Conservation (phyloP, 306 rosid genomes). For the Parietaria judaica region DNA sequence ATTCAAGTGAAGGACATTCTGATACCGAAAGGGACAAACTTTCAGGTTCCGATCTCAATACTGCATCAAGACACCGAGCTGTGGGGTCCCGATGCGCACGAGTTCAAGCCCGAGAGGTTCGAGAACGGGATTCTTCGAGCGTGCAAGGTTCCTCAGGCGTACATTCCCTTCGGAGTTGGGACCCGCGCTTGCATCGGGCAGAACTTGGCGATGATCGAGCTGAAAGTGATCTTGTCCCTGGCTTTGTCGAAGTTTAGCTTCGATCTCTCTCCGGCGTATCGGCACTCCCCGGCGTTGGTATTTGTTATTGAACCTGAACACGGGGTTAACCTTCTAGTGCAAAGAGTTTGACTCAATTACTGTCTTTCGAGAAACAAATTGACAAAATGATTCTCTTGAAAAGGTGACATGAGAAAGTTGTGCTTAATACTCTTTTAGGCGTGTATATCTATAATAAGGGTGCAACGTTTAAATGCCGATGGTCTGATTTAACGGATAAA, state of each 20-base stretch:
- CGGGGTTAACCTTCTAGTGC: slow-evolving; percentile 18
- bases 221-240: slow-evolving; percentile 40
- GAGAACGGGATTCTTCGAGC: slow-evolving; percentile 43
- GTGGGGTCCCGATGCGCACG: slow-evolving; percentile 53
- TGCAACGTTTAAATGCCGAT: too few species aligned
- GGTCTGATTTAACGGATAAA: too few species aligned
- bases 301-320: slow-evolving; percentile 21
- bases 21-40: slow-evolving; percentile 48
- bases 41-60: slow-evolving; percentile 44
- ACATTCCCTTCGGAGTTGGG: slow-evolving; percentile 55
- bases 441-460: too few species aligned
- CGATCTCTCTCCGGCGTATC: slow-evolving; percentile 22
- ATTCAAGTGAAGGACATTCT: slow-evolving; percentile 31
- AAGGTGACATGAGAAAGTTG: too few species aligned
- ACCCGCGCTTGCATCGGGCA: slow-evolving; percentile 50
- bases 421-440: too few species aligned
- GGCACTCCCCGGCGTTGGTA: slow-evolving; percentile 23
- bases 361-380: neutral
- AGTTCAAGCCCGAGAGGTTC: slow-evolving; percentile 61
- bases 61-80: slow-evolving; percentile 38
- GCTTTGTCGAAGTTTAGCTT: slow-evolving; percentile 25
- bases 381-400: neutral
- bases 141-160: slow-evolving; percentile 40
- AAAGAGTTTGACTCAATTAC: neutral
- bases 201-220: slow-evolving; percentile 43